A percentile compares a stretch with the other conserved stretches of the same genome.
These are phyloP conservation scores for Isochrysis galbana DNA, from an alignment of 78 protist species.

Conservation along the genomic window DNA sequence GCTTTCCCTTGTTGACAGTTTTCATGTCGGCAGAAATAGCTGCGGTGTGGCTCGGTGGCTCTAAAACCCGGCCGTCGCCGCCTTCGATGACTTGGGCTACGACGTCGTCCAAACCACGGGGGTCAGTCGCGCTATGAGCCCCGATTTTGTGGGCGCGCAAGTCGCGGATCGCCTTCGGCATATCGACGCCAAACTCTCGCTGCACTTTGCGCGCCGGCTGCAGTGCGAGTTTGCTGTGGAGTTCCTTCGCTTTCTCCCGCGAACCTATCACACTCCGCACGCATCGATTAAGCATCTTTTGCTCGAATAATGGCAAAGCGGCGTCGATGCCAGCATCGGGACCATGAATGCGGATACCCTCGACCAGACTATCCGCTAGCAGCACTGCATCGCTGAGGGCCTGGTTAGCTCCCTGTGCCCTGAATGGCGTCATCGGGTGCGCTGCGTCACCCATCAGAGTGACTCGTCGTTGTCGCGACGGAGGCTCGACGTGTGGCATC, in stretches of 20 bases:
- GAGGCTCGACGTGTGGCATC: neutral
- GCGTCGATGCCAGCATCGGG: neutral
- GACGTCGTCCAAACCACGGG: neutral
- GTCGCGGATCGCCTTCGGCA: neutral
- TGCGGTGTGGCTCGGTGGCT: no score
- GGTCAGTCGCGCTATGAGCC: neutral
- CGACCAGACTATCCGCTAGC: neutral
- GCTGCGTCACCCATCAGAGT: constrained; percentile 20
- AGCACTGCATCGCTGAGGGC: neutral
- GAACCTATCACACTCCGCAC: neutral
- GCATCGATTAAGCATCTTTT: neutral
- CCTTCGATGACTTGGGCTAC: neutral
- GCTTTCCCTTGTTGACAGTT: no score
- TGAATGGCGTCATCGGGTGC: constrained; percentile 13
- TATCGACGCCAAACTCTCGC: neutral
- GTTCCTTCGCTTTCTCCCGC: constrained; percentile 4
- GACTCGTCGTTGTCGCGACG: neutral
- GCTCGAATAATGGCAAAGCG: neutral
- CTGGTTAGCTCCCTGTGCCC: neutral
- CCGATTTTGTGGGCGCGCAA: neutral
- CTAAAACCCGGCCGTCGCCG: no score
- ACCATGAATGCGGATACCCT: neutral
- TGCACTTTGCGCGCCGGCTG: constrained; percentile 2
- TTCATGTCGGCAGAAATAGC: no score
- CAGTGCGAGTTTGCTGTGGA: neutral